phyloP scores from a whole-genome alignment of 805 yeast genomes.

The Ogataea kodamae region DNA sequence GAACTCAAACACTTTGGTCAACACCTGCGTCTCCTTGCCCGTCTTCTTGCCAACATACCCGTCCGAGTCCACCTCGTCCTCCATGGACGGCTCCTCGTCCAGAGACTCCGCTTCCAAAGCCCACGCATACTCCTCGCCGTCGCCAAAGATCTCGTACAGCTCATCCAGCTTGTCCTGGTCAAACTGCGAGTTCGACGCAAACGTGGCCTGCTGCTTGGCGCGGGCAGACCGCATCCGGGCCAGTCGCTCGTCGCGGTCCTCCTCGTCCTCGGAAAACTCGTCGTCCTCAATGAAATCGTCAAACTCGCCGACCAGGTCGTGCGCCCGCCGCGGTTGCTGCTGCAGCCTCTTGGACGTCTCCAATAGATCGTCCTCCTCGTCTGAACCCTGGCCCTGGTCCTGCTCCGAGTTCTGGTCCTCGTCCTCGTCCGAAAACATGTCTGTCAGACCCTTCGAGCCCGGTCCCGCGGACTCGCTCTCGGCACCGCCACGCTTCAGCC shows the following conservation, averaged over 20 bases:
- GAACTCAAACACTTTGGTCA: slow-evolving; percentile 91
- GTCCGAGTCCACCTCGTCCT: slow-evolving; percentile 39
- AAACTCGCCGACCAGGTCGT: slow-evolving; percentile 64
- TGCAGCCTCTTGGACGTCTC: slow-evolving; percentile 28
- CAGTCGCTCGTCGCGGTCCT: slow-evolving; percentile 47
- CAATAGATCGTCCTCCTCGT: slow-evolving; percentile 30
- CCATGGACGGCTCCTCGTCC: slow-evolving; percentile 40
- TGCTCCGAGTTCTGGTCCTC: slow-evolving; percentile 34
- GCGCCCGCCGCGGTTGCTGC: slow-evolving; percentile 25
- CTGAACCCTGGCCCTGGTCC: slow-evolving; percentile 24
- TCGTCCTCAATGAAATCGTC: slow-evolving; percentile 98
- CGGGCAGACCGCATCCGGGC: slow-evolving; percentile 36
- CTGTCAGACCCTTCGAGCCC: slow-evolving; percentile 45
- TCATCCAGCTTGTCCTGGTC: slow-evolving; percentile 92
- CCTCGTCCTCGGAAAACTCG: slow-evolving; percentile 88
- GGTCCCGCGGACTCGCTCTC: slow-evolving; percentile 31
- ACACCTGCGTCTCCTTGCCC: slow-evolving; percentile 43
- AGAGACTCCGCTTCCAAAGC: slow-evolving; percentile 86
- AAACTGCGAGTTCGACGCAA: slow-evolving; percentile 42
- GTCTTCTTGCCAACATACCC: slow-evolving; percentile 32
- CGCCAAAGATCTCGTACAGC: slow-evolving; percentile 92
- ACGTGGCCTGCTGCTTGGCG: slow-evolving; percentile 28
- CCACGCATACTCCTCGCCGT: slow-evolving; percentile 97
- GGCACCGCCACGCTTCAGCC: slow-evolving; percentile 72
- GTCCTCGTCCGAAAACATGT: slow-evolving; percentile 72